Conservation (phyloP, 495 filamentous ascomycete species). For the Neohortaea acidophila region DNA sequence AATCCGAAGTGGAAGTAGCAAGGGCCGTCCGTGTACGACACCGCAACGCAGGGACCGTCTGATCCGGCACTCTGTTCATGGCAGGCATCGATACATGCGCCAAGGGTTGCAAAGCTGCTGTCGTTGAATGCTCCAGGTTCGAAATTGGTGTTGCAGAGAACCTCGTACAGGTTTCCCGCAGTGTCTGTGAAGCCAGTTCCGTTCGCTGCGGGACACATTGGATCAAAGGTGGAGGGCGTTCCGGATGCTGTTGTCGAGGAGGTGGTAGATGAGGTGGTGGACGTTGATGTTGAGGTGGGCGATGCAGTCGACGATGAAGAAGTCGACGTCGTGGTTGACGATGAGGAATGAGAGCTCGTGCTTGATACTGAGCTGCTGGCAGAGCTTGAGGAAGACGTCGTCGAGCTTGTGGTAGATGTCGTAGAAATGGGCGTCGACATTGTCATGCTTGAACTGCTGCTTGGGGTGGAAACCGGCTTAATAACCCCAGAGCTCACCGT, state of each 20-base stretch:
- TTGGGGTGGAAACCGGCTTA: neutral
- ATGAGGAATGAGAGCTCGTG: too few relatives aligned
- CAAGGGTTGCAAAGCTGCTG: neutral
- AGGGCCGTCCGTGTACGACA: neutral
- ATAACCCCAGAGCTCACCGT: neutral
- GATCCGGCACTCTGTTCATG: too few relatives aligned
- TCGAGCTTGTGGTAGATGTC: neutral
- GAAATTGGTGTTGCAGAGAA: neutral
- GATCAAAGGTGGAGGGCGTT: conserved; percentile 1
- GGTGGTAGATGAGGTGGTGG: conserved; percentile 4
- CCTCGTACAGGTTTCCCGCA: neutral
- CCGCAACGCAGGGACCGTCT: neutral
- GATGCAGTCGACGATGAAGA: conserved; percentile 1
- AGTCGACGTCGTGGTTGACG: neutral
- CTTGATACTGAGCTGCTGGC: too few relatives aligned
- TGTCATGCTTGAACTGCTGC: neutral
- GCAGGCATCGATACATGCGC: neutral
- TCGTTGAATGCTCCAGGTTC: neutral
- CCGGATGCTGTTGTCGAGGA: neutral
- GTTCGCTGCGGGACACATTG: conserved; percentile 2
- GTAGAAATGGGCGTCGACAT: neutral
- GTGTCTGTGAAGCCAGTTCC: neutral
- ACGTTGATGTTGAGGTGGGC: neutral
- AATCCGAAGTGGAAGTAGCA: neutral
- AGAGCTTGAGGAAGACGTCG: neutral